Base-by-base conservation (phyloP, 306 rosid species). In the Rosa chinensis region DNA sequence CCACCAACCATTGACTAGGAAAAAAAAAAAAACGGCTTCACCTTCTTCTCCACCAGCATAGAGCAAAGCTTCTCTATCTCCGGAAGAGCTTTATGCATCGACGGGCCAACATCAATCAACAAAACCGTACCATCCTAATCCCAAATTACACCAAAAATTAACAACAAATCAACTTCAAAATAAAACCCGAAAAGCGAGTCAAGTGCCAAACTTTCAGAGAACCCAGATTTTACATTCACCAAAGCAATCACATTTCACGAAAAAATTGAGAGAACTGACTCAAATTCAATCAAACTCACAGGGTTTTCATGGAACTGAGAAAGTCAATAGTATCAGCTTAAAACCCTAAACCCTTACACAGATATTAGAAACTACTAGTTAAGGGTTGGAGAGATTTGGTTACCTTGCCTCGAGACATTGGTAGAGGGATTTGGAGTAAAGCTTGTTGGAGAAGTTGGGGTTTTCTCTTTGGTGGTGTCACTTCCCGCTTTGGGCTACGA, bases 31-130 rank as follows among this genome's bases (percentile, higher is more conserved):
- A 61, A 10, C 14, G 28, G 59, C 5, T 44, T 39, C 77, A 90
- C 98, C 92, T 94, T 94, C 87, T 92, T 94, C 83, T 83, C 86
- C 1, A 84, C 80, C 47, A 95, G 93, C 88, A 89, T 55, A 58
- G 97, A 92, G 79, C 92, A 89, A 53, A 88, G 90, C 71, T 82
- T 94, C 88, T 95, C 92, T 62, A 90, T 81, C 78, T 85, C 89
- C 14, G 95, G 96, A 86, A 95, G 87, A 89, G 83, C 82, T 21
- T 53, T 28, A 85, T 92, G 97, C 99, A 92, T 95, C 35, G 98
- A 87, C 8, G 97, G 97, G 2, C 99, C 94, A 75, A 92, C 97
- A 86, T 95, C 97, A 83, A 95, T 84, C 89, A 92, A 77, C 84
- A 95, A 85, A 85, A 94, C 84, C 85, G 90, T 79, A 11, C 82